phyloP scores from a whole-genome alignment of 305 asterid genomes.

The Vinca major region DNA sequence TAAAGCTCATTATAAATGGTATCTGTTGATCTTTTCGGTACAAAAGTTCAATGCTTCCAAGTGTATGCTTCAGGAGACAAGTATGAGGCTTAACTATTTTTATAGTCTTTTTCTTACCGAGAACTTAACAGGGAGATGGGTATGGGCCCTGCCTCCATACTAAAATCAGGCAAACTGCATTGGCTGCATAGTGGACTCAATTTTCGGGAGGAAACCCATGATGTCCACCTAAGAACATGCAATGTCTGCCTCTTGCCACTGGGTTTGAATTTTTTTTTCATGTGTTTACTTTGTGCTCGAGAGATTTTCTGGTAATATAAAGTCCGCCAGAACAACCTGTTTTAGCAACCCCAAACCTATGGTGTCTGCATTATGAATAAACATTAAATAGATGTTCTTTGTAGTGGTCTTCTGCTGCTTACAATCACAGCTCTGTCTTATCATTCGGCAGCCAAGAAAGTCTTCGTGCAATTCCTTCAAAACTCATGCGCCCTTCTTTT shows the following conservation, averaged over 20 bases:
- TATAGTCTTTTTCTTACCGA: neutral
- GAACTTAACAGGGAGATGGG: neutral
- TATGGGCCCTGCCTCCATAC: neutral
- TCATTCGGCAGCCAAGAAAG: neutral
- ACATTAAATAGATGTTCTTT: neutral
- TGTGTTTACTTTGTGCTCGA: neutral
- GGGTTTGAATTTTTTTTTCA: neutral
- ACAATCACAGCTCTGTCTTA: neutral
- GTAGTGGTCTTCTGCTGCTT: slow-evolving; percentile 2
- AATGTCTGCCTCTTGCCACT: neutral
- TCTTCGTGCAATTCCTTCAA: neutral
- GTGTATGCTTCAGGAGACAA: too few species aligned
- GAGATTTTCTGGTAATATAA: neutral
- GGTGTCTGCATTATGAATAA: neutral
- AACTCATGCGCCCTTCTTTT: neutral
- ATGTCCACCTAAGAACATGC: too few species aligned
- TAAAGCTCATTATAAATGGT: too few species aligned
- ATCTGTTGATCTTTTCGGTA: too few species aligned
- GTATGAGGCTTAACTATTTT: too few species aligned
- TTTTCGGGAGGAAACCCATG: neutral
- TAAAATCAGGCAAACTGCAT: neutral
- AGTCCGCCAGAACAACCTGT: neutral
- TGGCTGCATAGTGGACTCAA: neutral
- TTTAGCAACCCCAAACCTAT: neutral
- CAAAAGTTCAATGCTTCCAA: too few species aligned